Percentiles rank a stretch among this genome's conserved stretches.
These are phyloP conservation scores for Leishmania mexicana DNA, from an alignment of 208 protist species.

Conservation along the genomic window DNA sequence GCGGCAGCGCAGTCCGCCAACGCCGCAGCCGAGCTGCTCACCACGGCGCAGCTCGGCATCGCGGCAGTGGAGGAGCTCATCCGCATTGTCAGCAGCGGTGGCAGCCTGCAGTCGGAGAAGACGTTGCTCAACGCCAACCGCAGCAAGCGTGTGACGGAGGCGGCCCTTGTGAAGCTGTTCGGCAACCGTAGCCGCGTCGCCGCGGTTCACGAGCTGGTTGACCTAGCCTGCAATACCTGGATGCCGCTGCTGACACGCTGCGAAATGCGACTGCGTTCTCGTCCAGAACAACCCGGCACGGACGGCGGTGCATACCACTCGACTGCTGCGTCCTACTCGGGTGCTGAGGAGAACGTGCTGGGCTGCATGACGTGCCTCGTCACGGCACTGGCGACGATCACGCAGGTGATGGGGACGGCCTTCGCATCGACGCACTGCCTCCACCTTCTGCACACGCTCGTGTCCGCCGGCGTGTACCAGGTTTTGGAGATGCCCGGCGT, in stretches of 20 bases:
- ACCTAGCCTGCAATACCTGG: constrained; percentile 46
- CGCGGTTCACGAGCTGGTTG: constrained; percentile 64
- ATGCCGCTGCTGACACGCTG: constrained; percentile 47
- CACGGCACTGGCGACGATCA: constrained; percentile 58
- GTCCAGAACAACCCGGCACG: background rate
- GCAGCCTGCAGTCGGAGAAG: constrained; percentile 87
- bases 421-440: constrained; percentile 64
- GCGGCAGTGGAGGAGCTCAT: constrained; percentile 84
- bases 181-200: constrained; percentile 75
- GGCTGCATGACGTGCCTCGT: constrained; percentile 40
- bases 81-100: constrained; percentile 84
- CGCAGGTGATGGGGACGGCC: constrained; percentile 72
- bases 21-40: constrained; percentile 32
- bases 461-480: constrained; percentile 52
- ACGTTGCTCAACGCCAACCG: constrained; percentile 84
- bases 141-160: constrained; percentile 69
- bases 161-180: constrained; percentile 76
- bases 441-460: constrained; percentile 51
- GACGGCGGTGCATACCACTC: background rate
- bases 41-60: constrained; percentile 50
- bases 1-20: constrained; percentile 11
- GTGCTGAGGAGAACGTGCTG: constrained; percentile 33
- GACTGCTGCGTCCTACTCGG: background rate
- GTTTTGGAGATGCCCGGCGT: constrained; percentile 55
- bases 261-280: constrained; percentile 33